Evolutionary conservation across 1,284 basidiomycete genomes (phyloP), one percentile per base, ranked within the genome.

Genomic region (Tremellales sp.): DNA sequence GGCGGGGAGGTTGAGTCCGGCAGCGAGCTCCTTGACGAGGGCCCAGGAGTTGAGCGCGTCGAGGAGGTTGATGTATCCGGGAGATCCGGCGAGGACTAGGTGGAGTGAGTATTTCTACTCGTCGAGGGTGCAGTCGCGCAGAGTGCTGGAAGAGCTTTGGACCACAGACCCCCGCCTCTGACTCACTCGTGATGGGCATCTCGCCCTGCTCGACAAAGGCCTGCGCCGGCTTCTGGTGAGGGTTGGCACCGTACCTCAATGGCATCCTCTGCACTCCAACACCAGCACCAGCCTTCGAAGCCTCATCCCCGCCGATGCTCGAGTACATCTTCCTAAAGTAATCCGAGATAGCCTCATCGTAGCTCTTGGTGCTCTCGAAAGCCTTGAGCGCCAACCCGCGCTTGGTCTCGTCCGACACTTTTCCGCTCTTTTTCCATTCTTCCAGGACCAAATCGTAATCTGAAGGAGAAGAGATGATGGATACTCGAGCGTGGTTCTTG

Each of bases 11-110:
- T 65, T 52, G 51, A 81, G 78, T 23, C 89, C 83, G 1, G 87
- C 88, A 45, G 91, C 84, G 10, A 99, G 82, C 74, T 99, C 94
- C 68, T 87, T 89, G 54, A 99, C 94, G 43, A 99, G 83, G 0
- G 89, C 94, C 73, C 88, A 99, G 7, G 94, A 94, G 76, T 97
- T 97, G 66, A 99, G 82, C 0, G 91, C 92, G 67, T 98, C 96
- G 50, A 99, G 81, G n/a, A 98, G 82, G 79, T 99, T 98, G 80
- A 99, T 98, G 76, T 97, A 98, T 37, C 94, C 96, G 7, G 94
- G 96, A 23, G 93, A 93, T 21, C 96, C 96, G 61, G 84, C 86
- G 17, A 98, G 80, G 37, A 87, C 93, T 91, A 61, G 11, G 41
- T n/a, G n/a, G 19, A 2, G n/a, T 19, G 6, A n/a, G 25, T 40